Conservation (phyloP, 164 flowering plant genomes). For the grape (Vitis vinifera) region DNA sequence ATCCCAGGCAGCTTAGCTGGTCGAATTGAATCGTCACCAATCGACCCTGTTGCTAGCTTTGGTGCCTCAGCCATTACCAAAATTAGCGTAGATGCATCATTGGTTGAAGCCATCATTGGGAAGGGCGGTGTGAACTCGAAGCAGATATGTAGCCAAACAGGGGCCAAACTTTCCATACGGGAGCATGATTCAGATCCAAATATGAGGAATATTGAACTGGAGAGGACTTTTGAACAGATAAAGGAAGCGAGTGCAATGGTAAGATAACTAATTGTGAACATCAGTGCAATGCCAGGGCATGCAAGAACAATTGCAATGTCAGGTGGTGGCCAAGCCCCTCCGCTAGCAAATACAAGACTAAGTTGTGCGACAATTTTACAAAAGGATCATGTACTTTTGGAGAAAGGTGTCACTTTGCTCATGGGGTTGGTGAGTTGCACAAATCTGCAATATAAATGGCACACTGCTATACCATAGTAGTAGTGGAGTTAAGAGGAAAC, state of each 20-base stretch:
- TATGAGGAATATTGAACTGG: conserved; percentile 83
- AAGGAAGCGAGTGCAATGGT: conserved; percentile 84
- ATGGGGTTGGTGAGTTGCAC: conserved; percentile 62
- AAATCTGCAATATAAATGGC: conserved; percentile 28
- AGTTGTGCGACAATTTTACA: conserved; percentile 62
- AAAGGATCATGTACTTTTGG: conserved; percentile 75
- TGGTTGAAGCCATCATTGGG: conserved; percentile 91
- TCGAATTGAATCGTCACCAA: conserved; percentile 40
- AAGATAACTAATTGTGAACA: conserved; percentile 57
- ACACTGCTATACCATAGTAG: not conserved
- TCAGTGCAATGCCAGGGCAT: conserved; percentile 27
- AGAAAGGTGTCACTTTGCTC: conserved; percentile 78
- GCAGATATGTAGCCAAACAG: conserved; percentile 81
- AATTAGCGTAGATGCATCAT: conserved; percentile 86
- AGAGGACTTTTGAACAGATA: conserved; percentile 93
- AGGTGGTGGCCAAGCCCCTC: conserved; percentile 16
- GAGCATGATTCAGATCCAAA: conserved; percentile 84
- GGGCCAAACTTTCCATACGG: conserved; percentile 75
- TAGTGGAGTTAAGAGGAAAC: too few relatives aligned
- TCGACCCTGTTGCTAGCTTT: conserved; percentile 62
- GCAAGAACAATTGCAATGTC: conserved; percentile 9
- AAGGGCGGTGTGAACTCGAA: conserved; percentile 92
- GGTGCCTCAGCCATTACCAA: conserved; percentile 84
- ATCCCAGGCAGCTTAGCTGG: conserved; percentile 35
- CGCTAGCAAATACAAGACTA: conserved; percentile 56